phyloP scores from a whole-genome alignment of 495 filamentous ascomycete genomes.

The Aspergillus sclerotiicarbonarius region DNA sequence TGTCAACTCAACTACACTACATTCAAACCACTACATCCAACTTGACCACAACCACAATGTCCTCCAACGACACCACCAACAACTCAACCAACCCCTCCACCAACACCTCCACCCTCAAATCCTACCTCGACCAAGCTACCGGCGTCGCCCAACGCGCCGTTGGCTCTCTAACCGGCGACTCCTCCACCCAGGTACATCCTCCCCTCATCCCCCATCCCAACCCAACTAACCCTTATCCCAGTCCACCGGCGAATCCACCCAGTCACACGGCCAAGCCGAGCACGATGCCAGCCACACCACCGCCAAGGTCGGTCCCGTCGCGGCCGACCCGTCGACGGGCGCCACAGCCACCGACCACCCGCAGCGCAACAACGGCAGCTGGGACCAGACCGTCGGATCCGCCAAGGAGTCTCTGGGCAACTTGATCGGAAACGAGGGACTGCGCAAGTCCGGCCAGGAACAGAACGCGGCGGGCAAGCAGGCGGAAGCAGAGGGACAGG shows the following conservation, averaged over 20 bases:
- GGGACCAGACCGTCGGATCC: conserved; percentile 84
- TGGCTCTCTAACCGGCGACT: conserved; percentile 72
- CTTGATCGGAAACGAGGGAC: conserved; percentile 66
- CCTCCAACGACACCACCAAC: conserved; percentile 48
- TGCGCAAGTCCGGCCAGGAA: conserved; percentile 69
- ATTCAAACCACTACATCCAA: neutral
- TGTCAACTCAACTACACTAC: conserved; percentile 5
- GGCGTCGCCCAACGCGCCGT: conserved; percentile 70
- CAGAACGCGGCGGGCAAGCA: conserved; percentile 81
- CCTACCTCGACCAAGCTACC: conserved; percentile 74
- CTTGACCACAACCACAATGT: conserved; percentile 47
- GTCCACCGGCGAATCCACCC: conserved; percentile 62
- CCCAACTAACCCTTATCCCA: conserved; percentile 58
- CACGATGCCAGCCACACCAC: conserved; percentile 50
- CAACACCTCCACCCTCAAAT: conserved; percentile 76
- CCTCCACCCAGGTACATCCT: conserved; percentile 57
- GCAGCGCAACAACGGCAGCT: conserved; percentile 67
- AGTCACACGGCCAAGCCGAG: conserved; percentile 4
- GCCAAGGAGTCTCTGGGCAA: conserved; percentile 82
- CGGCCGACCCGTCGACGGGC: conserved; percentile 65
- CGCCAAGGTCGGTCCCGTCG: conserved; percentile 64
- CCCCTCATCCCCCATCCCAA: neutral
- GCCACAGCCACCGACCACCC: conserved; percentile 70
- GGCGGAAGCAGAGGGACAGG: conserved; percentile 80
- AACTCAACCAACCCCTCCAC: conserved; percentile 37